Conservation (phyloP, 2,329 filamentous ascomycete genomes). For the Monosporascus cannonballus region DNA sequence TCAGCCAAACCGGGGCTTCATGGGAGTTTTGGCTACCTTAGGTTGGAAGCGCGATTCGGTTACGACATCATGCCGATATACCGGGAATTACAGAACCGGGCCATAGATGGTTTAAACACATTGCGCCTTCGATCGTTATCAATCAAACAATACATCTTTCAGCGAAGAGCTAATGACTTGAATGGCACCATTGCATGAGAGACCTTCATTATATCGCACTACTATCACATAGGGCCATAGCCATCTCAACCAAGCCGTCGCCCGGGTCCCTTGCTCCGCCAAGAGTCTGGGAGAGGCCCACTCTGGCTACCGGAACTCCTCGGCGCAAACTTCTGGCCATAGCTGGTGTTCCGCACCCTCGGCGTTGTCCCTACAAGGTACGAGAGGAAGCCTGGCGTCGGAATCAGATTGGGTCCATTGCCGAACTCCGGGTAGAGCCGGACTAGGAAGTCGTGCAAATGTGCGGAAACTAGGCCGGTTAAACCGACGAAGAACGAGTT, state of each 20-base stretch:
- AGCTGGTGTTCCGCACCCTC: slow-evolving; percentile 43
- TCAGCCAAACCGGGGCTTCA: neutral
- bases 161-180: no score
- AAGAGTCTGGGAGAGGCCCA: slow-evolving; percentile 55
- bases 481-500: slow-evolving; percentile 54
- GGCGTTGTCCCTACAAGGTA: slow-evolving; percentile 52
- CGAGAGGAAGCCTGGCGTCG: slow-evolving; percentile 67
- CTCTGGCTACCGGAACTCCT: slow-evolving; percentile 26
- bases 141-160: no score
- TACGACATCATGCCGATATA: neutral
- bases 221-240: no score
- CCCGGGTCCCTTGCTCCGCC: slow-evolving; percentile 57
- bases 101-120: no score
- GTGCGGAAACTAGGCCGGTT: slow-evolving; percentile 79
- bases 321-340: slow-evolving; percentile 55
- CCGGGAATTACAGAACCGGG: neutral
- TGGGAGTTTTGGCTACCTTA: neutral
- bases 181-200: neutral
- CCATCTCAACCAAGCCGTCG: slow-evolving; percentile 49
- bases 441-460: slow-evolving; percentile 85
- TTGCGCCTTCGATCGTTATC: no score
- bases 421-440: slow-evolving; percentile 85
- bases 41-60: neutral
- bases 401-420: slow-evolving; percentile 69
- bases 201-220: slow-evolving; percentile 3